These are phyloP conservation scores for Trichosporon asahii DNA, from an alignment of 1,284 basidiomycete genomes.

Conservation along the genomic window DNA sequence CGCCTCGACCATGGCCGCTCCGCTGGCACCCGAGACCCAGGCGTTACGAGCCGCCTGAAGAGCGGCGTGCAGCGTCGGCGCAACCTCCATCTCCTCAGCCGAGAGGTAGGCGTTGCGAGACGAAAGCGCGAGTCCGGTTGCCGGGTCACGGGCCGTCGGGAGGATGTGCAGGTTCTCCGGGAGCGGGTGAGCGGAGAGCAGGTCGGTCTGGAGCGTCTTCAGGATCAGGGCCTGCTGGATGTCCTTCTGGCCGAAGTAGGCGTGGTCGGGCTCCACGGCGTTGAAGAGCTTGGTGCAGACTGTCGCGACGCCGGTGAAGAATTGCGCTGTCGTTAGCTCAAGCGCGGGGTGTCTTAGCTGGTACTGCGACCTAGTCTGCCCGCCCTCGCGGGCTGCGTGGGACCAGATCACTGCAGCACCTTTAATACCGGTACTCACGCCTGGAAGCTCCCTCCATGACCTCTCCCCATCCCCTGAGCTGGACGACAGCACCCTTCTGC, in stretches of 20 bases:
- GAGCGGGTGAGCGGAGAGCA: slow-evolving; percentile 72
- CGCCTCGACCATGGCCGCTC: slow-evolving; percentile 58
- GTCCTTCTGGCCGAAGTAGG: slow-evolving; percentile 98
- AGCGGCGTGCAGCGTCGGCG: slow-evolving; percentile 70
- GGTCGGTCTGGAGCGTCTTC: slow-evolving; percentile 73
- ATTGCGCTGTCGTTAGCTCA: slow-evolving; percentile 62
- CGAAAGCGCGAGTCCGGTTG: slow-evolving; percentile 73
- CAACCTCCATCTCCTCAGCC: slow-evolving; percentile 61
- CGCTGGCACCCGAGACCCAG: slow-evolving; percentile 60
- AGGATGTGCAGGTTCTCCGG: slow-evolving; percentile 71
- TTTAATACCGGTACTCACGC: slow-evolving; percentile 46
- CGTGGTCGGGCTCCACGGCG: slow-evolving; percentile 81
- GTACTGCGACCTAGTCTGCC: no score
- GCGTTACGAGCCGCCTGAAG: slow-evolving; percentile 59
- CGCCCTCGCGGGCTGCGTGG: no score
- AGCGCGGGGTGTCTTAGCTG: no score
- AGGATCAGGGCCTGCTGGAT: slow-evolving; percentile 92
- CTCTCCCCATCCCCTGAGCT: slow-evolving; percentile 75
- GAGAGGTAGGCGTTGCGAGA: slow-evolving; percentile 87
- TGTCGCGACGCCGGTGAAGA: slow-evolving; percentile 94
- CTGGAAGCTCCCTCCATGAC: slow-evolving; percentile 51
- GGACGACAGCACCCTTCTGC: slow-evolving; percentile 85
- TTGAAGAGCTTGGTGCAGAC: slow-evolving; percentile 95
- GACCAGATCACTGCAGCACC: no score
- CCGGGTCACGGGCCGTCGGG: slow-evolving; percentile 67